Evolutionary conservation across 2,329 filamentous ascomycete genomes (phyloP).

Genomic region (Xylariaceae sp.): DNA sequence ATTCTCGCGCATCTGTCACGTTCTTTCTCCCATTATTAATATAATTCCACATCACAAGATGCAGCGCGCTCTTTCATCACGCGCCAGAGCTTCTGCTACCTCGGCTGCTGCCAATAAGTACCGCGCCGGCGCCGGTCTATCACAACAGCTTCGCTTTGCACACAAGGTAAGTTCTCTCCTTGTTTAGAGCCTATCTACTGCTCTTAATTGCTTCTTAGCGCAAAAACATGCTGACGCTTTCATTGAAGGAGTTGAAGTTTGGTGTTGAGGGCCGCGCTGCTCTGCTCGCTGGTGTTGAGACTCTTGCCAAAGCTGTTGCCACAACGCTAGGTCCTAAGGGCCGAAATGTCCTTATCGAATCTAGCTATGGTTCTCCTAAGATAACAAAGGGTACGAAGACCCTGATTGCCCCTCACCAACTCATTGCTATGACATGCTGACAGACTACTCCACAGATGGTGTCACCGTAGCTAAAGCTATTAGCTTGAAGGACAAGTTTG

Average conservation of each 20-base stretch:
- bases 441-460: constrained; percentile 57
- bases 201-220: background rate
- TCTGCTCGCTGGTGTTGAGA: constrained; percentile 91
- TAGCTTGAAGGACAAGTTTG: constrained; percentile 95
- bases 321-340: constrained; percentile 97
- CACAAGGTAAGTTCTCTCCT: constrained; percentile 70
- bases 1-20: constrained; percentile 1
- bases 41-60: constrained; percentile 53
- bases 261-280: constrained; percentile 89
- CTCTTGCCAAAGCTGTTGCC: constrained; percentile 90
- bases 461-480: constrained; percentile 88
- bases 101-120: constrained; percentile 63
- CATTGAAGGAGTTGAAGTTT: constrained; percentile 86
- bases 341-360: constrained; percentile 97
- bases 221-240: constrained; percentile 3
- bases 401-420: background rate
- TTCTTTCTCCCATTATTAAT: constrained; percentile 20
- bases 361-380: constrained; percentile 96
- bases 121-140: constrained; percentile 60
- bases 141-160: constrained; percentile 91
- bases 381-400: constrained; percentile 86
- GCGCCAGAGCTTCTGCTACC: constrained; percentile 74
- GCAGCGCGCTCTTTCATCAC: constrained; percentile 90
- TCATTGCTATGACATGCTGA: constrained; percentile 12
- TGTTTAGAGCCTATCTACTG: background rate